phyloP scores from a whole-genome alignment of 352 stramenopile genomes.

The Pythium apleroticum region DNA sequence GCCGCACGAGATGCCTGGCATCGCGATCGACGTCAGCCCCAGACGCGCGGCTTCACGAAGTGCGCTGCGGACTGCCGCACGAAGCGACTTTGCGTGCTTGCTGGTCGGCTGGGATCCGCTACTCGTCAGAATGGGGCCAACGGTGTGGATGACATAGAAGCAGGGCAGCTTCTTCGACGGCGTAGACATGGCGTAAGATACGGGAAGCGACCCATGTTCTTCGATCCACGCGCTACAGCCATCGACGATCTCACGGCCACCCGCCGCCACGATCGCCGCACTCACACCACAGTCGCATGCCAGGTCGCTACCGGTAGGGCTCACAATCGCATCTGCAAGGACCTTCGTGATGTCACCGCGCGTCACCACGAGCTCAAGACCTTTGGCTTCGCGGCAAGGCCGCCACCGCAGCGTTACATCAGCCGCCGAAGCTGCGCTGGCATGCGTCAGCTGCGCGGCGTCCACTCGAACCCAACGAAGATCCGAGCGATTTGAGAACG shows the following conservation, averaged over 20 bases:
- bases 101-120: neutral
- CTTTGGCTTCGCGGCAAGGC: too few species aligned
- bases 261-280: neutral
- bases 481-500: too few species aligned
- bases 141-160: neutral
- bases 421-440: too few species aligned
- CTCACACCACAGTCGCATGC: neutral
- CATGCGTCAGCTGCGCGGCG: too few species aligned
- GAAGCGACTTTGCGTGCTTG: neutral
- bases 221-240: neutral
- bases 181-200: neutral
- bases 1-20: neutral
- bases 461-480: too few species aligned
- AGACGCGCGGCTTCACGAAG: neutral
- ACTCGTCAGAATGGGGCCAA: neutral
- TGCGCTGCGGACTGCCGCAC: neutral
- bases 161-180: neutral
- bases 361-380: neutral
- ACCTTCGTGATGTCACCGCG: neutral
- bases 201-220: neutral
- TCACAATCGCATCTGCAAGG: neutral
- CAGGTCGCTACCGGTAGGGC: neutral
- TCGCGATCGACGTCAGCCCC: neutral
- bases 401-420: neutral
- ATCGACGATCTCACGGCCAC: neutral